A percentile compares a stretch with the other conserved stretches of the same genome.
These are phyloP conservation scores for Pythium brassicae DNA, from an alignment of 352 stramenopile species.

Conservation along the genomic window DNA sequence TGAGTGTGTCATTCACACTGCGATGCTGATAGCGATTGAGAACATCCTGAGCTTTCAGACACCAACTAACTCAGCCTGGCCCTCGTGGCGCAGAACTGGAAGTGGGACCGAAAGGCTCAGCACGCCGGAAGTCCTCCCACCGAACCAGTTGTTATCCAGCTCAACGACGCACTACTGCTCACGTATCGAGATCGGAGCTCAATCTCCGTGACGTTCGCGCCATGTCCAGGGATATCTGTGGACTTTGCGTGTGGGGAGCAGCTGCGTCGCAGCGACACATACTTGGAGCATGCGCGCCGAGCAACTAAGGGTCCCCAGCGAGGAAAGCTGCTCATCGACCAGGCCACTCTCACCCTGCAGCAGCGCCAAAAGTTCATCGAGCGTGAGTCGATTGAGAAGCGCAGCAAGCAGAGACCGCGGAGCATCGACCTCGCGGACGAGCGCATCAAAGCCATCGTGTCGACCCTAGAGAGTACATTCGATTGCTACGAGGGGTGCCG, in stretches of 20 bases:
- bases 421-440: constrained; percentile 57
- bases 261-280: constrained; percentile 63
- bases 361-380: constrained; percentile 76
- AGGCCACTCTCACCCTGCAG: constrained; percentile 44
- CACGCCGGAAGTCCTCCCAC: constrained; percentile 50
- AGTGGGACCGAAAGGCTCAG: constrained; percentile 62
- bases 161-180: constrained; percentile 73
- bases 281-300: constrained; percentile 54
- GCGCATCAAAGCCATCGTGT: constrained; percentile 61
- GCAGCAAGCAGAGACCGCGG: constrained; percentile 70
- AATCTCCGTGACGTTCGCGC: constrained; percentile 68
- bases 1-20: too few species aligned
- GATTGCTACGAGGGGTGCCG: constrained; percentile 66
- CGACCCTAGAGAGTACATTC: constrained; percentile 58
- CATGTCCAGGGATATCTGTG: constrained; percentile 46
- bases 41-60: not conserved
- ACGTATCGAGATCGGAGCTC: constrained; percentile 56
- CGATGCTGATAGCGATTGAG: not conserved
- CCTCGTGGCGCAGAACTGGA: constrained; percentile 32
- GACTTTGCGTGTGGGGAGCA: constrained; percentile 70
- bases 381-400: constrained; percentile 53
- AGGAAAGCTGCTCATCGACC: constrained; percentile 61
- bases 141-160: constrained; percentile 51
- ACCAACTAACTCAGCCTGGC: not conserved
- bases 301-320: constrained; percentile 31